Conservation (phyloP, 441 rosid genomes). For the Pelargonium cotyledonis region DNA sequence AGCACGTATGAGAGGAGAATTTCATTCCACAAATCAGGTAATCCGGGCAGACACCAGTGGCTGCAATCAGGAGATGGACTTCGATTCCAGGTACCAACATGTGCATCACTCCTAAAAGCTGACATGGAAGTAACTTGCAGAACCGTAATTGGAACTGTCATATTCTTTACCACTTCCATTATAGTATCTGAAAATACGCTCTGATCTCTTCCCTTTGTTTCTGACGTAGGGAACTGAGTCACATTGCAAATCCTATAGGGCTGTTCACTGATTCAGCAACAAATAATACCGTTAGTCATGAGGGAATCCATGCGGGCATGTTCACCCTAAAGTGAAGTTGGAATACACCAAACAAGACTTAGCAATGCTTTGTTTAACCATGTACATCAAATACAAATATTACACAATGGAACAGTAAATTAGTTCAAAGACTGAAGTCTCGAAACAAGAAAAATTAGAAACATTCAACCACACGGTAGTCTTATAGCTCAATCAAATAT, state of each 20-base stretch:
- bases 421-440: background rate
- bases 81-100: slow-evolving; percentile 66
- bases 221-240: slow-evolving; percentile 41
- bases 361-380: too few species aligned
- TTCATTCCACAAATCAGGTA: slow-evolving; percentile 77
- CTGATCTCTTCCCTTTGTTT: slow-evolving; percentile 39
- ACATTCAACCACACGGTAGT: too few species aligned
- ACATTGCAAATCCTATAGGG: slow-evolving; percentile 49
- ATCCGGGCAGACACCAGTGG: slow-evolving; percentile 88
- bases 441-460: too few species aligned
- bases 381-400: too few species aligned
- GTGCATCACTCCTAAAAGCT: slow-evolving; percentile 65
- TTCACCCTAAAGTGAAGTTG: too few species aligned
- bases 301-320: background rate
- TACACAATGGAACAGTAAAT: background rate
- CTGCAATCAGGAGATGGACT: slow-evolving; percentile 68
- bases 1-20: slow-evolving; percentile 45
- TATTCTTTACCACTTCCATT: slow-evolving; percentile 42
- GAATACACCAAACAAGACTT: too few species aligned
- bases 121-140: slow-evolving; percentile 62
- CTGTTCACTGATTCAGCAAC: slow-evolving; percentile 32
- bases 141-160: slow-evolving; percentile 45
- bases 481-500: background rate
- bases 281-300: slow-evolving; percentile 9
- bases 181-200: slow-evolving; percentile 44